Base-by-base conservation (phyloP, 2,329 filamentous ascomycete species). In the Diaporthe caulivora region DNA sequence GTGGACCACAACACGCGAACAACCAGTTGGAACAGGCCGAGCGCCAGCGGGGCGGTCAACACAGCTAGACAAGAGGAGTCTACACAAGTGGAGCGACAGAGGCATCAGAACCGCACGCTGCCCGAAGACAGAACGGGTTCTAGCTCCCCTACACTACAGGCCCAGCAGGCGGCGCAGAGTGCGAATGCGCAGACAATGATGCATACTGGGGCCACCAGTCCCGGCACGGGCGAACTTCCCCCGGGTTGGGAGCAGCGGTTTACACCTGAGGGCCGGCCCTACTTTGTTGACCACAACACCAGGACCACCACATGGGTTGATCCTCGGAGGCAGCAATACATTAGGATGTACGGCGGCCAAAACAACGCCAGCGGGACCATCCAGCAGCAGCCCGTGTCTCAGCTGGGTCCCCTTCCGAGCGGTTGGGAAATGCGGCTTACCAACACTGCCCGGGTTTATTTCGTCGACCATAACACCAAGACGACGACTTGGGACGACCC, bases 391-490 rank as follows among this genome's bases (percentile, higher is more conserved):
- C 96, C 97, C 0, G 97, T 99, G 2, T 98, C 97, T 2, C 97
- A 99, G 82, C 90, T 99, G 58, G 97, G 97, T 5, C 97, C 97
- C 34, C 85, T 99, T 62, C 97, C 97, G 3, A 98, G 97, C 80
- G 97, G 97, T 3, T 99, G 97, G 97, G 97, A 99, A 87, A 99
- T 99, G 97, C 94, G 97, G 75, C 91, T 99, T 68, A 99, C 97
- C 70, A 98, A 99, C 83, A 99, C 97, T 18, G 97, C 97, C 37
- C 91, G 97, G 74, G 97, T 99, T 21, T 99, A 99, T 85, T 99
- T 99, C 83, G 97, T 99, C 57, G 97, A 99, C 80, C 97, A 99
- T 86, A 99, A 99, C 85, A 99, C 97, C 57, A 99, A 99, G 88
- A 99, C 97, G 0, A 99, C 97, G 4, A 99, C 97, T 1, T 99